Percentiles rank a stretch among this genome's conserved stretches.
These are phyloP conservation scores for Ulota crispa DNA, from an alignment of 225 moss, liverwort and hornwort genomes.

Conservation along the genomic window DNA sequence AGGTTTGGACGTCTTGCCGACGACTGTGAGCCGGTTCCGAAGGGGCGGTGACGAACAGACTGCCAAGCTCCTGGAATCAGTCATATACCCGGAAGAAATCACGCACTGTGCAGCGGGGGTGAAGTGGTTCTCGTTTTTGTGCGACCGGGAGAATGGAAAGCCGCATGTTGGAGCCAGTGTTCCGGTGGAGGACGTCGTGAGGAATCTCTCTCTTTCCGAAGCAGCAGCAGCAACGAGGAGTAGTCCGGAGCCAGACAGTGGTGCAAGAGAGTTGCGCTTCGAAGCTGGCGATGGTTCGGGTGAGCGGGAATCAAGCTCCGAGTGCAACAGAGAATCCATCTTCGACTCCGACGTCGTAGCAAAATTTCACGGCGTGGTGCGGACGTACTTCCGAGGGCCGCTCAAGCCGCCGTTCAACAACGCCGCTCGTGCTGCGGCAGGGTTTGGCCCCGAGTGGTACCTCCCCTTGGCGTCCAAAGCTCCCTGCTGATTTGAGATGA, in stretches of 20 bases:
- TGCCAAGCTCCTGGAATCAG: slow-evolving; percentile 41
- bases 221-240: neutral
- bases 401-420: slow-evolving; percentile 59
- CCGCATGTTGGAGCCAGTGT: neutral
- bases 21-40: slow-evolving; percentile 43
- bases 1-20: slow-evolving; percentile 56
- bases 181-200: neutral
- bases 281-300: neutral
- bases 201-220: neutral
- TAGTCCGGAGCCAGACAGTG: neutral
- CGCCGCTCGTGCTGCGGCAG: slow-evolving; percentile 51
- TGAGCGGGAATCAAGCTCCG: neutral
- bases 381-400: slow-evolving; percentile 48
- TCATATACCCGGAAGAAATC: slow-evolving; percentile 59
- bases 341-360: slow-evolving; percentile 12
- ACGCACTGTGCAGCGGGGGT: slow-evolving; percentile 61
- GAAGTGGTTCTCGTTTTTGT: slow-evolving; percentile 57
- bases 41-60: slow-evolving; percentile 50
- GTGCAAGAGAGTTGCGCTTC: neutral
- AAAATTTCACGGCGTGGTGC: slow-evolving; percentile 43
- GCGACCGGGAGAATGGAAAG: slow-evolving; percentile 14
- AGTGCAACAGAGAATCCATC: neutral
- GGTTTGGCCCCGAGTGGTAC: slow-evolving; percentile 59
- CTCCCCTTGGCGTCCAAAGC: slow-evolving; percentile 38
- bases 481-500: neutral